Conservation (phyloP, 306 rosid species). For the Sechiopsis laciniata region DNA sequence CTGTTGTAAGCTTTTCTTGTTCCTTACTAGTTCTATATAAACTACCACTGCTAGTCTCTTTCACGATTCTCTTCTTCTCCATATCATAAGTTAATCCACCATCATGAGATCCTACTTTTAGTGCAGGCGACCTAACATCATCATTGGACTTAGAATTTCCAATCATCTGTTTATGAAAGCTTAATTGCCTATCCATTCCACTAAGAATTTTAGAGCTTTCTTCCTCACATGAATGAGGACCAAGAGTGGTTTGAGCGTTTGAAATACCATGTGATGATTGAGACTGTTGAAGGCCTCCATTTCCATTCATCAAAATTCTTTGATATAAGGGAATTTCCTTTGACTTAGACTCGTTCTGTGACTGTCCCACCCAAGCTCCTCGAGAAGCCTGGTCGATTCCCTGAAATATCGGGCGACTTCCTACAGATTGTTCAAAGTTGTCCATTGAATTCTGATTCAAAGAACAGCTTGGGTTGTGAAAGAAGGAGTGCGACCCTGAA, state of each 20-base stretch:
- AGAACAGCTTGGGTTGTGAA: slow-evolving; percentile 95
- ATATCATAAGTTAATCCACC: slow-evolving; percentile 67
- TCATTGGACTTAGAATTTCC: slow-evolving; percentile 72
- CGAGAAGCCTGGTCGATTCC: slow-evolving; percentile 60
- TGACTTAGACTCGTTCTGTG: slow-evolving; percentile 66
- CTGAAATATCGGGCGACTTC: slow-evolving; percentile 87
- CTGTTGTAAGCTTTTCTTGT: slow-evolving; percentile 47
- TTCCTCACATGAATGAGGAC: slow-evolving; percentile 58
- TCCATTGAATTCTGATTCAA: slow-evolving; percentile 78
- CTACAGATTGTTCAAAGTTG: slow-evolving; percentile 78
- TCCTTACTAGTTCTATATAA: slow-evolving; percentile 63
- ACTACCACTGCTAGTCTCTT: slow-evolving; percentile 62
- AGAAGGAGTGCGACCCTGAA: slow-evolving; percentile 92
- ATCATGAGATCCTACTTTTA: slow-evolving; percentile 87
- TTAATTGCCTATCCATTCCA: slow-evolving; percentile 78
- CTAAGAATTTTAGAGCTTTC: slow-evolving; percentile 60
- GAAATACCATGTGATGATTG: slow-evolving; percentile 54
- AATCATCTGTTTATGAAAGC: slow-evolving; percentile 71
- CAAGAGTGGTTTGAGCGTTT: slow-evolving; percentile 59
- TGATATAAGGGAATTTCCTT: slow-evolving; percentile 65
- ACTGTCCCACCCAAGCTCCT: slow-evolving; percentile 67
- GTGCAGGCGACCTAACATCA: slow-evolving; percentile 74
- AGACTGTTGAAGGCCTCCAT: slow-evolving; percentile 54
- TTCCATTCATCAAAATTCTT: slow-evolving; percentile 48
- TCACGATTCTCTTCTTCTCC: slow-evolving; percentile 59